Conservation (phyloP, 176 grass and related monocot species). For the Carex cristatella region DNA sequence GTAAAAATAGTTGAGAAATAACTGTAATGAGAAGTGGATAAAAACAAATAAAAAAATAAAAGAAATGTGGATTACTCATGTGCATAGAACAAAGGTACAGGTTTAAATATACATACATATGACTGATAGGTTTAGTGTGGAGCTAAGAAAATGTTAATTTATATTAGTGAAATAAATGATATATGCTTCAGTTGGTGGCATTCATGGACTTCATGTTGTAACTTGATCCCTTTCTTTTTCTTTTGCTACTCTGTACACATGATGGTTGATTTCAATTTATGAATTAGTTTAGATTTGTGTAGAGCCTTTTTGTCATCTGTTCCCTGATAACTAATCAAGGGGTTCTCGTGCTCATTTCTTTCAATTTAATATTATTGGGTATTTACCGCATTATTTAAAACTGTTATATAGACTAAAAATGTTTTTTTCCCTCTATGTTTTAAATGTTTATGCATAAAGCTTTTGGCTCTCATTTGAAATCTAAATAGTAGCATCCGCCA, state of each 20-base stretch:
- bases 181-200: not conserved
- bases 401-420: not conserved
- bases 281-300: not conserved
- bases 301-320: not conserved
- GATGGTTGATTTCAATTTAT: not conserved
- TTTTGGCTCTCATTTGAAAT: too few relatives aligned
- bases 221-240: not conserved
- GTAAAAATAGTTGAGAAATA: not conserved
- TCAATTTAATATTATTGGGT: not conserved
- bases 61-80: not conserved
- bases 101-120: slow-evolving; percentile 3
- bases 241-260: not conserved
- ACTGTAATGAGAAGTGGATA: not conserved
- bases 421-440: not conserved
- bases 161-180: not conserved
- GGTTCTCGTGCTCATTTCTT: slow-evolving; percentile 1
- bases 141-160: not conserved
- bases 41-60: not conserved
- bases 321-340: not conserved
- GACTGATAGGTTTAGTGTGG: slow-evolving; percentile 6
- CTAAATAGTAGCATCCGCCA: not conserved
- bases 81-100: slow-evolving; percentile 9
- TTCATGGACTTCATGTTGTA: not conserved
- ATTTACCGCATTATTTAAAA: not conserved
- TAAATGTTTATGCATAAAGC: not conserved